A percentile compares a stretch with the other conserved stretches of the same genome.
Evolutionary conservation across 139 green algal species (phyloP).

Genomic region (Coccomyxa sp.): DNA sequence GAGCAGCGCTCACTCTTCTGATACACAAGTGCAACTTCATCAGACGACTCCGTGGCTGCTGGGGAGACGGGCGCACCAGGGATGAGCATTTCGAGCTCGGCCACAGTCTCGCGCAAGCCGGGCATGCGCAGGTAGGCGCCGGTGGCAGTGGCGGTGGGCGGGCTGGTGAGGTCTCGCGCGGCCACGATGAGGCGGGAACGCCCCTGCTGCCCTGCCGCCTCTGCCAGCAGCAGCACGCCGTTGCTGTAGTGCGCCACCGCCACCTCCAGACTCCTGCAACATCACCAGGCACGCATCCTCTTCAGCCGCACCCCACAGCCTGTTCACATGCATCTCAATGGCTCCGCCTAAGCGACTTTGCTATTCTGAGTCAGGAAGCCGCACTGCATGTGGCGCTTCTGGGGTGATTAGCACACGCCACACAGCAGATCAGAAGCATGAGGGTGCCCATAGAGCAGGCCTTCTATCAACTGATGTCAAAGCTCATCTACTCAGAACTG

Average conservation of each 20-base stretch:
- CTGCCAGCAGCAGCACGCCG: constrained; percentile 66
- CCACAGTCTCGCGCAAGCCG: constrained; percentile 67
- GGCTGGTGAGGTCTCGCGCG: constrained; percentile 46
- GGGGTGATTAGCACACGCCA: too few species aligned
- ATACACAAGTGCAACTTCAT: too few species aligned
- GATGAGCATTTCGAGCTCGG: constrained; percentile 56
- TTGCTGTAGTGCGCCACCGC: constrained; percentile 51
- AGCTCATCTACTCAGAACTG: too few species aligned
- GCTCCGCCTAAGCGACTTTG: too few species aligned
- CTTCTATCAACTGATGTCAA: too few species aligned
- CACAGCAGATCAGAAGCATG: too few species aligned
- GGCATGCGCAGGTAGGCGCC: constrained; percentile 22
- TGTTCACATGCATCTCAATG: too few species aligned
- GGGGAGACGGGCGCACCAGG: constrained; percentile 39
- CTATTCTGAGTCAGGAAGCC: too few species aligned
- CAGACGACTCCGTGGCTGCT: background rate
- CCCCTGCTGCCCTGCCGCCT: constrained; percentile 36
- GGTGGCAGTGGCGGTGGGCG: constrained; percentile 45
- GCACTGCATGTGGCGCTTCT: too few species aligned
- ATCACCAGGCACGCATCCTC: background rate
- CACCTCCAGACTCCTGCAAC: constrained; percentile 51
- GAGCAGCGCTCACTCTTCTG: too few species aligned
- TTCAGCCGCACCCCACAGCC: too few species aligned
- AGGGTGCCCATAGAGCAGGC: too few species aligned
- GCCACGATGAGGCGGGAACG: constrained; percentile 52